Evolutionary conservation across 2,329 filamentous ascomycete genomes (phyloP).

Genomic region (Trichoderma sp.): DNA sequence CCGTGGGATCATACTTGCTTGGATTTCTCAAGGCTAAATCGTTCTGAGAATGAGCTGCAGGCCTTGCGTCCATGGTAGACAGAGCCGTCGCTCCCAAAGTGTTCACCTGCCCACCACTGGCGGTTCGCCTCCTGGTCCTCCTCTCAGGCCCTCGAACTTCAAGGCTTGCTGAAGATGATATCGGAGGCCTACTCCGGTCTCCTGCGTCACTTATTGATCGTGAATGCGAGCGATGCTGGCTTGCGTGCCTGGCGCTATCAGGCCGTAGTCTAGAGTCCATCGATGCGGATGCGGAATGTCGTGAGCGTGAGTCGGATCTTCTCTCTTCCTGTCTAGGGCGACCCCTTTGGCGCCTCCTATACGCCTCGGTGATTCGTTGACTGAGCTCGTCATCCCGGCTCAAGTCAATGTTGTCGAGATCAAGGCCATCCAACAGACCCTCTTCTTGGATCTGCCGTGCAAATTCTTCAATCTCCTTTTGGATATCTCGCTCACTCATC

Average conservation of each 20-base stretch:
- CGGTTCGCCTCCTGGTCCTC: constrained; percentile 52
- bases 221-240: constrained; percentile 49
- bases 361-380: constrained; percentile 87
- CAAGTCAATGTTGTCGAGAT: constrained; percentile 83
- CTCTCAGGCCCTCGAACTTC: constrained; percentile 40
- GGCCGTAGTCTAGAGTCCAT: constrained; percentile 39
- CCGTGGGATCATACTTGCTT: constrained; percentile 46
- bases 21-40: constrained; percentile 59
- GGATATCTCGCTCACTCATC: constrained; percentile 75
- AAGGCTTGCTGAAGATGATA: constrained; percentile 37
- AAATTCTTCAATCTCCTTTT: constrained; percentile 88
- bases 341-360: constrained; percentile 73
- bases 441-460: constrained; percentile 87
- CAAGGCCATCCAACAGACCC: constrained; percentile 83
- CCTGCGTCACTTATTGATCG: constrained; percentile 53
- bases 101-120: constrained; percentile 57
- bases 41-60: constrained; percentile 65
- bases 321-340: constrained; percentile 55
- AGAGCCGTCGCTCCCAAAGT: constrained; percentile 54
- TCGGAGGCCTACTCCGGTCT: constrained; percentile 57
- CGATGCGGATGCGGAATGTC: constrained; percentile 44
- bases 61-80: constrained; percentile 49
- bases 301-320: constrained; percentile 47
- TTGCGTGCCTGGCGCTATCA: constrained; percentile 36
- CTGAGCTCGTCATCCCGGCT: constrained; percentile 87